These are phyloP conservation scores for Ceratocystis cubensis DNA, from an alignment of 2,329 filamentous ascomycete genomes.

Conservation along the genomic window DNA sequence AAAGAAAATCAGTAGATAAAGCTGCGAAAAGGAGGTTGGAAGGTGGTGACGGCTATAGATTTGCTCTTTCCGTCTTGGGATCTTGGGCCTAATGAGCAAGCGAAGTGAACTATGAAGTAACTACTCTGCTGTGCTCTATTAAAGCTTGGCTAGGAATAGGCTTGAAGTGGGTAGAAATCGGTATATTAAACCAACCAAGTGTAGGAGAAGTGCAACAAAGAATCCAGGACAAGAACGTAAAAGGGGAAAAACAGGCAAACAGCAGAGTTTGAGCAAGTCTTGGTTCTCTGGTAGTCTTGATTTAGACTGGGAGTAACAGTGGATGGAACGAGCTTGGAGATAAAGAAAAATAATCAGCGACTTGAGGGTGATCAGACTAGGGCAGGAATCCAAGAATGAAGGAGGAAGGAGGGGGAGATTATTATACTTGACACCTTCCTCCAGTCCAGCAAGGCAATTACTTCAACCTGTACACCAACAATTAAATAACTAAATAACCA, in stretches of 20 bases:
- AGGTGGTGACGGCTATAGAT: slow-evolving; percentile 7
- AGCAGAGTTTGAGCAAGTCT: background rate
- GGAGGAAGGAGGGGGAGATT: slow-evolving; percentile 2
- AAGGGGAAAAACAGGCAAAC: background rate
- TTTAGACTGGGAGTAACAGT: background rate
- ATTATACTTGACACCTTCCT: slow-evolving; percentile 4
- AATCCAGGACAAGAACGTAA: background rate
- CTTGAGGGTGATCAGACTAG: background rate
- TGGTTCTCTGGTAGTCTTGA: background rate
- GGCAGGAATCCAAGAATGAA: background rate
- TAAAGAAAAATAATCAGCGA: background rate
- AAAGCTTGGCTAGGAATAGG: background rate
- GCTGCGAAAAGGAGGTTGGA: slow-evolving; percentile 12
- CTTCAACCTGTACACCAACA: no score
- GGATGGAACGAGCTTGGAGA: background rate
- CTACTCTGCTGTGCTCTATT: background rate
- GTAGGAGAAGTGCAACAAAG: background rate
- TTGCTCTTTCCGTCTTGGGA: slow-evolving; percentile 8
- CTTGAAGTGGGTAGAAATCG: background rate
- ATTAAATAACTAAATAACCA: background rate
- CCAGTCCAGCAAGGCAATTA: no score
- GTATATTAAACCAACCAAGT: no score
- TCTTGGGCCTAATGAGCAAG: slow-evolving; percentile 5
- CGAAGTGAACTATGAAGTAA: slow-evolving; percentile 1
- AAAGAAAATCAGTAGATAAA: background rate